phyloP scores from a whole-genome alignment of 345 rosid species.

The Barbarea vulgaris region DNA sequence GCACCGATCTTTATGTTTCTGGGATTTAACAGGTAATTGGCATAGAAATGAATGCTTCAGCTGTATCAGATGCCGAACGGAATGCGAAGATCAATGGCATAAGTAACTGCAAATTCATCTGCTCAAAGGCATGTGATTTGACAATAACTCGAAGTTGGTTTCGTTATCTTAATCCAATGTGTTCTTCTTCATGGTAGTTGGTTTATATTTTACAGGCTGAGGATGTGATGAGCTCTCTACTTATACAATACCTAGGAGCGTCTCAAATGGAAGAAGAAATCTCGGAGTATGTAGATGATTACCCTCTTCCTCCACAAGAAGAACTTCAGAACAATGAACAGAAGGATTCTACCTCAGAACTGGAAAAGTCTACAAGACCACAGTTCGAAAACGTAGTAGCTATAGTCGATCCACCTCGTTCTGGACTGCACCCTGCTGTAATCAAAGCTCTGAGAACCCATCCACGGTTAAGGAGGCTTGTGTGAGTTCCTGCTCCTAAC shows the following conservation, averaged over 20 bases:
- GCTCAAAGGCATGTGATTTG: constrained; percentile 70
- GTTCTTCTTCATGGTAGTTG: constrained; percentile 16
- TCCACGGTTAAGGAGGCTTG: constrained; percentile 65
- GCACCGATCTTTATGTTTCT: neutral
- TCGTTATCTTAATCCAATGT: neutral
- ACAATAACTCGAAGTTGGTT: neutral
- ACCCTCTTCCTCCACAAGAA: constrained; percentile 44
- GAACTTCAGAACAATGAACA: constrained; percentile 34
- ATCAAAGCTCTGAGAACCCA: constrained; percentile 82
- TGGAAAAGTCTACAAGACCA: constrained; percentile 38
- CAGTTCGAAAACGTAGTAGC: constrained; percentile 84
- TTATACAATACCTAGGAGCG: constrained; percentile 62
- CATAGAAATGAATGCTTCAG: constrained; percentile 97
- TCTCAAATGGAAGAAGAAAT: constrained; percentile 43
- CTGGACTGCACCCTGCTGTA: constrained; percentile 87
- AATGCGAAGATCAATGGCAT: constrained; percentile 93
- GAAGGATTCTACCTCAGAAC: constrained; percentile 16
- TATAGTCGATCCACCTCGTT: constrained; percentile 96
- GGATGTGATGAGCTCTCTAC: constrained; percentile 82
- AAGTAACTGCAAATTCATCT: constrained; percentile 80
- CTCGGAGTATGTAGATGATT: constrained; percentile 41
- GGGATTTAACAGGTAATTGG: constrained; percentile 71
- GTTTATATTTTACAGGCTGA: constrained; percentile 60
- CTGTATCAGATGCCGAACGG: constrained; percentile 83
- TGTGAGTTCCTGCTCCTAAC: constrained; percentile 58